These are phyloP conservation scores for Saccharomycopsis babjevae DNA, from an alignment of 805 yeast species.

Conservation along the genomic window DNA sequence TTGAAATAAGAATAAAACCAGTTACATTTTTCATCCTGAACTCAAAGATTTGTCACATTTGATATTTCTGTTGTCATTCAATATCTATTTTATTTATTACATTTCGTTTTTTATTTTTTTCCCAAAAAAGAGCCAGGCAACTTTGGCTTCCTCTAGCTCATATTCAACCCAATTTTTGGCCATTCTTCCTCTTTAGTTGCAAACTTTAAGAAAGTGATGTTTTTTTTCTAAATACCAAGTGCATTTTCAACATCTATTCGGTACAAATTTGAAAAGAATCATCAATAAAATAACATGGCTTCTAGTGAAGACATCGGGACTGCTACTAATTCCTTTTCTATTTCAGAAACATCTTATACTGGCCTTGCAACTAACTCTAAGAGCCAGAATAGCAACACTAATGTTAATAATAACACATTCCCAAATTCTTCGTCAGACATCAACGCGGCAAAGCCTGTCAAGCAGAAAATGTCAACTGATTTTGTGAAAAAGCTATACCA, in stretches of 20 bases:
- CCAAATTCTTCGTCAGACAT: not conserved
- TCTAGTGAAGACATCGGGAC: not conserved
- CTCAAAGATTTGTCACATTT: no score
- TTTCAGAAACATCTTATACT: not conserved
- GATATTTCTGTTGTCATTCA: no score
- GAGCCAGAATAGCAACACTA: not conserved
- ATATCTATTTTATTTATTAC: no score
- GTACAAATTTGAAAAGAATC: no score
- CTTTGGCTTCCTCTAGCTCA: not conserved
- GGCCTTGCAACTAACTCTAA: not conserved
- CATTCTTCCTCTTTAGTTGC: not conserved
- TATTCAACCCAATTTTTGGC: not conserved
- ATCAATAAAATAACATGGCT: not conserved
- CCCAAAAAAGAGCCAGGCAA: no score
- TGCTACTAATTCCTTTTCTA: not conserved
- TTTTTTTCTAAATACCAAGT: not conserved
- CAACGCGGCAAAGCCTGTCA: not conserved
- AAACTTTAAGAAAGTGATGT: not conserved
- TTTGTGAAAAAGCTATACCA: constrained; percentile 70
- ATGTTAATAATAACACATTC: no score
- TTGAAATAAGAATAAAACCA: no score
- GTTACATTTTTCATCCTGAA: no score
- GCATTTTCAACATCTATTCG: no score
- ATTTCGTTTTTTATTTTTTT: no score
- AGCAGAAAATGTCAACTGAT: constrained; percentile 41